Evolutionary conservation across 2,329 filamentous ascomycete genomes (phyloP), one percentile per base, ranked within the genome.

Genomic region (Magnaporthiopsis incrustans): DNA sequence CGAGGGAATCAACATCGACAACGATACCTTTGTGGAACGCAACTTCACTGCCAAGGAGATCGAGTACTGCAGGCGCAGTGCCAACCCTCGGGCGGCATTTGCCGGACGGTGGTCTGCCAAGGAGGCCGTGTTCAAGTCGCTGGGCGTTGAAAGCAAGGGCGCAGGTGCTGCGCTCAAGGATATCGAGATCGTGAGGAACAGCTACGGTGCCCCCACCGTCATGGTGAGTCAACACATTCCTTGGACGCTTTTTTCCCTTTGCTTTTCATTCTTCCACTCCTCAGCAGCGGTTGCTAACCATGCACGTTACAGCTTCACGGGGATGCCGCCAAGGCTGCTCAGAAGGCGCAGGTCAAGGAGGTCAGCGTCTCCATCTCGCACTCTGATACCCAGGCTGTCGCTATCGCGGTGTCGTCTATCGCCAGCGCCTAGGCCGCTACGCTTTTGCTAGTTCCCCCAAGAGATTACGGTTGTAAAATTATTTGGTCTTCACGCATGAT

Each of bases 91-190:
- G 73, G 91, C 93, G 69, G 96, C 92, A 62, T 99, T 97, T 77
- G 92, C 94, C 6, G 95, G 95, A 61, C 88, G 92, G 70, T 99
- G 95, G 95, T 94, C 89, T 71, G 95, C 95, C 50, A 99, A 99
- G 81, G 95, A 99, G 79, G 95, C 95, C 33, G 93, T 99, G 0
- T 99, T 99, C 84, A 99, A 99, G 85, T 92, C 91, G 53, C 82
- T 99, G 18, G 92, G 93, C 69, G 93, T 98, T 15, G 79, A 84
- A 70, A 89, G 93, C 77, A 88, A 90, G 78, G 95, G 95, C 67
- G 93, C 90, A 12, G 95, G 96, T 68, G 94, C 95, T 66, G 83
- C 92, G 22, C 77, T 99, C 77, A 95, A 89, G 81, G 93, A 98
- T 57, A 99, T 99, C 79, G 96, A 99, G 79, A 94, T 99, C 71